Conservation (phyloP, 2,329 filamentous ascomycete species). For the Sporothrix euskadiensis region DNA sequence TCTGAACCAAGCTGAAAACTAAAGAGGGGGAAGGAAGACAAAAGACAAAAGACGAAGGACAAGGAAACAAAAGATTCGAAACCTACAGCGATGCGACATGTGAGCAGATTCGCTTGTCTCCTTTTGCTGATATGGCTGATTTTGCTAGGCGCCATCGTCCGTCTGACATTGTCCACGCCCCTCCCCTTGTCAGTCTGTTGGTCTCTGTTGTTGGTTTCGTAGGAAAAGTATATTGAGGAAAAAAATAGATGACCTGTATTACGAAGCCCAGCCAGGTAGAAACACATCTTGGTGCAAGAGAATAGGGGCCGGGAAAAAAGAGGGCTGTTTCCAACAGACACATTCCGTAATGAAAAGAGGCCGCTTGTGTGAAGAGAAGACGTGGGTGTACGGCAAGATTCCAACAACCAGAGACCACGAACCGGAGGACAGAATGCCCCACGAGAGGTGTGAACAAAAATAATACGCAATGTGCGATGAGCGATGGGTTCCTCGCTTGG, state of each 20-base stretch:
- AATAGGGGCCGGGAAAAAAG: neutral
- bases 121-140: neutral
- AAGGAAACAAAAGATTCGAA: neutral
- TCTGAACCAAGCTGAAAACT: conserved; percentile 16
- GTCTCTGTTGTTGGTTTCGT: neutral
- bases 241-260: neutral
- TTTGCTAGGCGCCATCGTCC: neutral
- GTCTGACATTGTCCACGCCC: neutral
- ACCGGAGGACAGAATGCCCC: neutral
- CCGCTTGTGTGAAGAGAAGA: neutral
- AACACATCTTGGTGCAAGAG: neutral
- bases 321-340: conserved; percentile 18
- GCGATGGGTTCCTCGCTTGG: neutral
- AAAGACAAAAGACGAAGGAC: neutral
- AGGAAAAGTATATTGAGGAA: neutral
- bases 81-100: neutral
- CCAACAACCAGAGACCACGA: conserved; percentile 1
- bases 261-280: neutral
- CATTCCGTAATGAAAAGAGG: conserved; percentile 23
- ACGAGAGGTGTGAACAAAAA: neutral
- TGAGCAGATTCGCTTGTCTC: neutral
- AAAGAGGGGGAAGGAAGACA: neutral
- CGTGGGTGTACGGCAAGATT: neutral
- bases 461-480: neutral
- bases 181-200: neutral